Evolutionary conservation across 2,329 filamentous ascomycete species (phyloP).

Genomic region (Fusarium sororula): DNA sequence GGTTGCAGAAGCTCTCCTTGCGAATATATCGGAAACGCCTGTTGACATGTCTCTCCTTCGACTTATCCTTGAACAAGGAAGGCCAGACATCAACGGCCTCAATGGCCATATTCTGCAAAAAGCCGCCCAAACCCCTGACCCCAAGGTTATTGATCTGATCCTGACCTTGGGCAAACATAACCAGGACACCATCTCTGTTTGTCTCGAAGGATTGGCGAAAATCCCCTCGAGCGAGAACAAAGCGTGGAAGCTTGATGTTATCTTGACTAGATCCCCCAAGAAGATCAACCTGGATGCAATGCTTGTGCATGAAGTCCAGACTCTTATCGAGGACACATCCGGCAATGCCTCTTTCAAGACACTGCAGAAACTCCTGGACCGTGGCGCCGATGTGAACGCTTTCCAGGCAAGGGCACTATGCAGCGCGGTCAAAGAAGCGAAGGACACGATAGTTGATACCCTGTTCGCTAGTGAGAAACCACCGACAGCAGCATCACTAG

Average conservation of each 20-base stretch:
- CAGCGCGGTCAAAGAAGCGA: slow-evolving; percentile 58
- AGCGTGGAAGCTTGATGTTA: slow-evolving; percentile 57
- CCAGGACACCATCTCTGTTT: slow-evolving; percentile 53
- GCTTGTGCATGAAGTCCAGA: slow-evolving; percentile 62
- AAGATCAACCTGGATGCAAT: slow-evolving; percentile 56
- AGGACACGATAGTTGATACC: slow-evolving; percentile 57
- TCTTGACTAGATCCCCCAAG: slow-evolving; percentile 55
- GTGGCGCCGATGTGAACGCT: slow-evolving; percentile 65
- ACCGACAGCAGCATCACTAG: slow-evolving; percentile 56
- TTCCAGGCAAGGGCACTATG: slow-evolving; percentile 62
- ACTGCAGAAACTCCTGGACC: slow-evolving; percentile 57
- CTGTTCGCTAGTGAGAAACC: slow-evolving; percentile 52
- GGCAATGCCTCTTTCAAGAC: slow-evolving; percentile 54
- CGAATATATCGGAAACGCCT: slow-evolving; percentile 54
- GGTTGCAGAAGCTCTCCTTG: slow-evolving; percentile 54
- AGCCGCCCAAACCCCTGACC: slow-evolving; percentile 56
- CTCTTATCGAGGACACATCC: slow-evolving; percentile 50
- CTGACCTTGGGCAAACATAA: slow-evolving; percentile 57
- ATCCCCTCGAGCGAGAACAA: slow-evolving; percentile 57
- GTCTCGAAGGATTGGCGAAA: slow-evolving; percentile 54
- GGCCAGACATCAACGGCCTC: slow-evolving; percentile 62
- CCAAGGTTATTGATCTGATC: slow-evolving; percentile 58
- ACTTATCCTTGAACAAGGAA: slow-evolving; percentile 60
- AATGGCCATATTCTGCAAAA: slow-evolving; percentile 54
- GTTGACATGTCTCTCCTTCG: slow-evolving; percentile 61